Base-by-base conservation (phyloP, 108 stramenopile genomes). In the Poteriospumella lacustris region DNA sequence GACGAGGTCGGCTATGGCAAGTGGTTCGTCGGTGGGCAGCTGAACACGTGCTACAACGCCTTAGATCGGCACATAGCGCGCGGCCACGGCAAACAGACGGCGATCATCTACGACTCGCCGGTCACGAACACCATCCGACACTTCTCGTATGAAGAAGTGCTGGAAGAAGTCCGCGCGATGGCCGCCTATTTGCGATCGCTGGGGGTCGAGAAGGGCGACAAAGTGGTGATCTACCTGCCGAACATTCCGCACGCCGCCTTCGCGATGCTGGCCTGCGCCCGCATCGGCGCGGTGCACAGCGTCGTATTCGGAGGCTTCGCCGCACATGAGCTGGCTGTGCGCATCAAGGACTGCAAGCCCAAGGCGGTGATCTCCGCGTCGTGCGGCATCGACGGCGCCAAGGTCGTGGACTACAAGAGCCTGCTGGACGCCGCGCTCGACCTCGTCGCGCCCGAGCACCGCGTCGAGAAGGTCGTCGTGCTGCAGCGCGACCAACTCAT, bases 241-340 rank as follows among this genome's bases (percentile, higher is more conserved):
- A 89, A 89, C 85, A 88, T 93, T 24, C 92, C 92, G 0, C 86
- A 93, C 72, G 82, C 89, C 42, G 69, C 83, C 1, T 78, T 93
- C 43, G 89, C 91, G 28, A 91, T 93, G 91, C 77, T 93, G 3
- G 89, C 90, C 9, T 91, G 91, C 73, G 83, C 89, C 2, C 79
- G 90, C 24, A 83, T 93, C 58, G 91, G 92, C 29, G 92, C 92
- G 9, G 78, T 91, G 29, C 92, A 93, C 76, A 84, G 81, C 40
- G 92, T 93, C 29, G 92, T 93, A 1, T 93, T 92, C 84, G 92
- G 91, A 36, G 92, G 91, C 19, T 93, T 93, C 79, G 89, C 92
- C 24, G 69, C 90, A 0, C 78, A 78, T 28, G 91, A 91, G 75
- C 77, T 93, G 43, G 85, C 90, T 2, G 76, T 68, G 58, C 76